Percentiles rank a stretch among this genome's conserved stretches.
These are phyloP conservation scores for Sporobolomyces roseus DNA, from an alignment of 768 basidiomycete genomes.

Conservation along the genomic window DNA sequence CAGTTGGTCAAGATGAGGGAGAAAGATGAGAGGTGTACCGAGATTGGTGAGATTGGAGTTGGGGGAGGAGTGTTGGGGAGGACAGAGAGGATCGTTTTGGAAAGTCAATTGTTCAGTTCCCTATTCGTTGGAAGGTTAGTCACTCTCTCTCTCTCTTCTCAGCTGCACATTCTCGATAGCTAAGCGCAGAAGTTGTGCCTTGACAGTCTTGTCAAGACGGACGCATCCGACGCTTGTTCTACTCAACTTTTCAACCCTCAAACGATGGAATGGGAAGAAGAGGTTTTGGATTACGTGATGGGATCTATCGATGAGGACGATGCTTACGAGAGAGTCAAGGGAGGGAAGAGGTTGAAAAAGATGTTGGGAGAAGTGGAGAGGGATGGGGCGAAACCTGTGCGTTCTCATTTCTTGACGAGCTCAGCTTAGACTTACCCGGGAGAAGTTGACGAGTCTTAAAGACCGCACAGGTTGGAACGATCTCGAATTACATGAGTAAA, in stretches of 20 bases:
- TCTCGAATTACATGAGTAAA: slow-evolving; percentile 26
- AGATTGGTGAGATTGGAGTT: neutral
- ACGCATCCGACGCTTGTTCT: slow-evolving; percentile 28
- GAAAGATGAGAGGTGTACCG: neutral
- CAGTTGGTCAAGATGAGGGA: slow-evolving; percentile 10
- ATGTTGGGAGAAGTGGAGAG: neutral
- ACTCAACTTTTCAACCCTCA: slow-evolving; percentile 14
- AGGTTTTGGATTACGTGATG: slow-evolving; percentile 15
- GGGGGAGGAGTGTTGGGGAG: neutral
- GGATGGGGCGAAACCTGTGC: slow-evolving; percentile 14
- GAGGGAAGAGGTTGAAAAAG: slow-evolving; percentile 9
- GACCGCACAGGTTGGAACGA: slow-evolving; percentile 22
- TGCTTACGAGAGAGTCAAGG: neutral
- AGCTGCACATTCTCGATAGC: too few relatives aligned
- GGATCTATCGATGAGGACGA: neutral
- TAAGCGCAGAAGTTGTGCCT: too few relatives aligned
- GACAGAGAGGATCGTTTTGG: slow-evolving; percentile 11
- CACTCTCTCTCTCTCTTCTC: neutral
- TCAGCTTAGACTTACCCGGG: too few relatives aligned
- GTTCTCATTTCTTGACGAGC: neutral
- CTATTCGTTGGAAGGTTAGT: slow-evolving; percentile 21
- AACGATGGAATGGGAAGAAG: slow-evolving; percentile 15
- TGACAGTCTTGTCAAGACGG: slow-evolving; percentile 18
- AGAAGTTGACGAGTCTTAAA: too few relatives aligned
- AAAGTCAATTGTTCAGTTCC: slow-evolving; percentile 18